Conservation (phyloP, 2,329 filamentous ascomycete genomes). For the Malbranchea zuffiana region DNA sequence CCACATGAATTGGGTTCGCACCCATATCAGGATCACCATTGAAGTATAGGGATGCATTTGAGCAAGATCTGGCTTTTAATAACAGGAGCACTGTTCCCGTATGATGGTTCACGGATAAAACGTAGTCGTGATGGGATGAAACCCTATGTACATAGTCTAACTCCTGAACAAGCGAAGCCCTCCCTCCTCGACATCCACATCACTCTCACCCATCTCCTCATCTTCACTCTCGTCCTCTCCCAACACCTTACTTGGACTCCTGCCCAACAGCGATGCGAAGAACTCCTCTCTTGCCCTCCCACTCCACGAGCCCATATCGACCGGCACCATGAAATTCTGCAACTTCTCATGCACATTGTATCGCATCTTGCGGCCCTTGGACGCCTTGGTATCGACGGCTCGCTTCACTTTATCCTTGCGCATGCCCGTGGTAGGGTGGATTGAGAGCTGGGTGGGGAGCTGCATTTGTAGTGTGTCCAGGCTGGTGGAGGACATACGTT, state of each 20-base stretch:
- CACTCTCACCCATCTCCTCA: slow-evolving; percentile 40
- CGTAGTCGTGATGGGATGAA: too few species aligned
- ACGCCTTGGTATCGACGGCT: slow-evolving; percentile 83
- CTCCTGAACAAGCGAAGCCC: slow-evolving; percentile 27
- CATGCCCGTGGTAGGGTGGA: slow-evolving; percentile 35
- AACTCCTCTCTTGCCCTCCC: slow-evolving; percentile 64
- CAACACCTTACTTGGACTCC: slow-evolving; percentile 51
- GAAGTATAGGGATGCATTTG: too few species aligned
- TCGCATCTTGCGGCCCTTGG: slow-evolving; percentile 85
- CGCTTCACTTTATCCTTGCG: slow-evolving; percentile 58
- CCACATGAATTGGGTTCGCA: too few species aligned
- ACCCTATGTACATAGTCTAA: slow-evolving; percentile 4
- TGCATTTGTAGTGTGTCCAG: slow-evolving; percentile 35
- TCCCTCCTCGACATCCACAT: slow-evolving; percentile 21
- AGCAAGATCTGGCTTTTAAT: too few species aligned
- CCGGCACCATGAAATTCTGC: slow-evolving; percentile 94
- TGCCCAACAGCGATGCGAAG: slow-evolving; percentile 62
- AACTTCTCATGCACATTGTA: slow-evolving; percentile 95
- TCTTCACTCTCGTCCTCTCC: slow-evolving; percentile 49
- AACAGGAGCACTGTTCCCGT: too few species aligned
- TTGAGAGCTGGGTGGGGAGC: slow-evolving; percentile 27
- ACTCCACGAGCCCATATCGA: slow-evolving; percentile 72
- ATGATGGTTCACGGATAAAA: too few species aligned
- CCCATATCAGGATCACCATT: too few species aligned
- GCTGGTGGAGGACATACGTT: slow-evolving; percentile 54